These are phyloP conservation scores for Blepharisma japonicum DNA, from an alignment of 73 alveolate genomes.

Conservation along the genomic window DNA sequence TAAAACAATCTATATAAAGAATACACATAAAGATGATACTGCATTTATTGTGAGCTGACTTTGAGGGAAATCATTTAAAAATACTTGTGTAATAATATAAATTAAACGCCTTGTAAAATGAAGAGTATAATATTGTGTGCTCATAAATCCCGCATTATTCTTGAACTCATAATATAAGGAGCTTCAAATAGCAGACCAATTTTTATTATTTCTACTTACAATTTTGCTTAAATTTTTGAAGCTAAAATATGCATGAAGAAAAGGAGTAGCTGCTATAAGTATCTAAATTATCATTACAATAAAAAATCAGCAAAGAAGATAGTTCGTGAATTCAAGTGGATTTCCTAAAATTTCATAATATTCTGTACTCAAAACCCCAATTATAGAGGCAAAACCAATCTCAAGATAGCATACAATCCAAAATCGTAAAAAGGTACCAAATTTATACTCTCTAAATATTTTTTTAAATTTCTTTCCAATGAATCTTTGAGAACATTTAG, in stretches of 20 bases:
- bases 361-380: too few relatives aligned
- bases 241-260: background rate
- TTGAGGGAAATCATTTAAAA: background rate
- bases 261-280: background rate
- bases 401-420: conserved; percentile 6
- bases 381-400: too few relatives aligned
- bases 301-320: background rate
- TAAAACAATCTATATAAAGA: too few relatives aligned
- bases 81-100: background rate
- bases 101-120: background rate
- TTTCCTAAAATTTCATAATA: background rate
- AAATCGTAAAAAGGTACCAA: background rate
- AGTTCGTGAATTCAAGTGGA: background rate
- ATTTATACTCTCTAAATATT: background rate
- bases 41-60: background rate
- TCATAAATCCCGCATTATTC: background rate
- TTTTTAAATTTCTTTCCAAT: background rate
- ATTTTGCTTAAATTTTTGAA: background rate
- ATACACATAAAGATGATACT: background rate
- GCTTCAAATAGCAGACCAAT: background rate
- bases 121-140: conserved; percentile 10
- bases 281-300: conserved; percentile 6
- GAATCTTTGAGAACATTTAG: background rate
- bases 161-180: conserved; percentile 7
- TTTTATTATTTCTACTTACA: background rate